Percentiles rank a stretch among this genome's conserved stretches.
phyloP scores from a whole-genome alignment of 768 basidiomycete species.

The Tricholoma matsutake region DNA sequence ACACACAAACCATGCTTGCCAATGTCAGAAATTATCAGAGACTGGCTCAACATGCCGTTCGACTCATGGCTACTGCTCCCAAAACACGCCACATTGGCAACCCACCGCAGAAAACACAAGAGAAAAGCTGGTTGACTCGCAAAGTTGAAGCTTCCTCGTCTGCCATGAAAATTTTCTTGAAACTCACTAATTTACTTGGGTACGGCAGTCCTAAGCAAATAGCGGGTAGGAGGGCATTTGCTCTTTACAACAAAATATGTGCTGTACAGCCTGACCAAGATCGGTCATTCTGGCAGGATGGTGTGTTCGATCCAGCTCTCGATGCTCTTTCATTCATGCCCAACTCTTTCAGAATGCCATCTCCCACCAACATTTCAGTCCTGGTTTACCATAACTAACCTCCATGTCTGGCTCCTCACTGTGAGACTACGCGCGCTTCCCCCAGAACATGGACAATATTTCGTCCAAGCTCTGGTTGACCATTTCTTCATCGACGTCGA shows the following conservation, averaged over 20 bases:
- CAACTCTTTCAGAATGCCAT: constrained; percentile 55
- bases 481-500: constrained; percentile 96
- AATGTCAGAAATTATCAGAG: constrained; percentile 7
- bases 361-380: constrained; percentile 94
- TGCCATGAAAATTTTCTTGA: constrained; percentile 43
- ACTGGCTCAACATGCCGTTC: not conserved
- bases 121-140: constrained; percentile 54
- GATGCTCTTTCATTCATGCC: constrained; percentile 5
- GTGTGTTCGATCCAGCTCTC: constrained; percentile 33
- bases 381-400: constrained; percentile 91
- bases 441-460: constrained; percentile 55
- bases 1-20: constrained; percentile 9
- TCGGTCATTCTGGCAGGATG: constrained; percentile 59
- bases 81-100: not conserved
- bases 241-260: constrained; percentile 56
- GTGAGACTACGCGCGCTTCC: constrained; percentile 86
- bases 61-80: not conserved
- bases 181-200: constrained; percentile 49
- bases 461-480: constrained; percentile 82
- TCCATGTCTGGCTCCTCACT: constrained; percentile 89
- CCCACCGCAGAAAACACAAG: constrained; percentile 6
- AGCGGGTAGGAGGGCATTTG: constrained; percentile 56
- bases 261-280: constrained; percentile 58
- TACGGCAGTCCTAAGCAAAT: constrained; percentile 61
- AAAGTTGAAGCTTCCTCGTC: constrained; percentile 48